phyloP scores from a whole-genome alignment of 371 early-diverging fungal genomes.

The Sporodiniella umbellata region DNA sequence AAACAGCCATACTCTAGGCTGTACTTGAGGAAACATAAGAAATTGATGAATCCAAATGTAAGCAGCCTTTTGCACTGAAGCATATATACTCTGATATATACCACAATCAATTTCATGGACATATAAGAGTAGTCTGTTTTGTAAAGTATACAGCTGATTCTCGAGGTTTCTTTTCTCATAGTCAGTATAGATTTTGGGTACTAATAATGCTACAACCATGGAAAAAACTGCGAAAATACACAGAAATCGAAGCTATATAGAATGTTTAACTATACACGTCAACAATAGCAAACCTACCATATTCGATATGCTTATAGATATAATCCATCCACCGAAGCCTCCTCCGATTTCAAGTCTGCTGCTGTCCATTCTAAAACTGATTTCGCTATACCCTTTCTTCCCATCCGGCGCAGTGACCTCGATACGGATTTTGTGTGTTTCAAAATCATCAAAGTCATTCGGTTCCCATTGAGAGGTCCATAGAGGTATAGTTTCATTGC shows the following conservation, averaged over 20 bases:
- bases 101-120: constrained; percentile 31
- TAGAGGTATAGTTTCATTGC: constrained; percentile 54
- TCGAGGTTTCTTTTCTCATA: neutral
- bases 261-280: neutral
- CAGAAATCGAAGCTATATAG: constrained; percentile 20
- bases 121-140: constrained; percentile 16
- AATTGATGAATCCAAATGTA: constrained; percentile 32
- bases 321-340: constrained; percentile 77
- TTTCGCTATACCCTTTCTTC: constrained; percentile 29
- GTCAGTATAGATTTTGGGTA: constrained; percentile 38
- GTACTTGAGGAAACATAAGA: constrained; percentile 24
- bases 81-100: constrained; percentile 6
- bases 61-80: constrained; percentile 21
- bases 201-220: constrained; percentile 19
- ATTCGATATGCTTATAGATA: constrained; percentile 51
- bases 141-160: neutral
- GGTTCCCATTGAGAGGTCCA: constrained; percentile 77
- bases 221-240: constrained; percentile 20
- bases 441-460: constrained; percentile 56
- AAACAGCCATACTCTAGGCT: constrained; percentile 37
- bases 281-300: constrained; percentile 30
- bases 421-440: constrained; percentile 59
- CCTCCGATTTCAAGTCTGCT: constrained; percentile 56
- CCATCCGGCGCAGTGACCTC: constrained; percentile 57
- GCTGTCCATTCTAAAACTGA: constrained; percentile 65